Percentiles rank a stretch among this genome's conserved stretches.
Conservation (phyloP, 2,329 filamentous ascomycete species). For the Nothomitra cinnamomea region DNA sequence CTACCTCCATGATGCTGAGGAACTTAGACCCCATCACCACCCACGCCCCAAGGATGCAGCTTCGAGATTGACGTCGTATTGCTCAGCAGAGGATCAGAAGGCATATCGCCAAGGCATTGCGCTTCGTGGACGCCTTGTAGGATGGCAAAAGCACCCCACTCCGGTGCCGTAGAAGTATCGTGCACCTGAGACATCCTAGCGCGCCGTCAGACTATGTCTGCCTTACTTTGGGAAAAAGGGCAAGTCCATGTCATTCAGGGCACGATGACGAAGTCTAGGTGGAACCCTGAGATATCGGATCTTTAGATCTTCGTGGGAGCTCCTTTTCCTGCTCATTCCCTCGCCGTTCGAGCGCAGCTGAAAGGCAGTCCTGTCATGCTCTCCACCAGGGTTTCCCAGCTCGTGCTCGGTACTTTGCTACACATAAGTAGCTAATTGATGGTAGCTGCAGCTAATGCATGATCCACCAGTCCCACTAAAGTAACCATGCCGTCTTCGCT, state of each 20-base stretch:
- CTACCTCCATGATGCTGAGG: too few species aligned
- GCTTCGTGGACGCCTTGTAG: too few species aligned
- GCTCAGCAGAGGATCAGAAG: too few species aligned
- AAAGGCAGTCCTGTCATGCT: background rate
- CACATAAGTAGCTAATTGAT: background rate
- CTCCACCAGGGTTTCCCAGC: background rate
- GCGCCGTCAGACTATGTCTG: background rate
- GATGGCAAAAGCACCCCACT: too few species aligned
- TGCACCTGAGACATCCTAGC: background rate
- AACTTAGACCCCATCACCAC: background rate
- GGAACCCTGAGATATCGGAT: too few species aligned
- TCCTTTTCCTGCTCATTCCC: too few species aligned
- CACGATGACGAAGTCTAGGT: too few species aligned
- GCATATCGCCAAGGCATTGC: too few species aligned
- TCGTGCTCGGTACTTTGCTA: background rate
- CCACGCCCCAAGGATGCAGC: background rate
- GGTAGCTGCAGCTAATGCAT: background rate
- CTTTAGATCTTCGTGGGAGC: too few species aligned
- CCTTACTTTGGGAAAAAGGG: background rate
- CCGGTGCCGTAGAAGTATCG: background rate
- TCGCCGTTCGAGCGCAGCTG: too few species aligned
- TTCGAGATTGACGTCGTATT: background rate
- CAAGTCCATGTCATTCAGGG: too few species aligned
- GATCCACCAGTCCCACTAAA: background rate
- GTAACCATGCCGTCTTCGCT: background rate